phyloP scores from a whole-genome alignment of 345 rosid genomes.

The Eucalyptus caleyi region DNA sequence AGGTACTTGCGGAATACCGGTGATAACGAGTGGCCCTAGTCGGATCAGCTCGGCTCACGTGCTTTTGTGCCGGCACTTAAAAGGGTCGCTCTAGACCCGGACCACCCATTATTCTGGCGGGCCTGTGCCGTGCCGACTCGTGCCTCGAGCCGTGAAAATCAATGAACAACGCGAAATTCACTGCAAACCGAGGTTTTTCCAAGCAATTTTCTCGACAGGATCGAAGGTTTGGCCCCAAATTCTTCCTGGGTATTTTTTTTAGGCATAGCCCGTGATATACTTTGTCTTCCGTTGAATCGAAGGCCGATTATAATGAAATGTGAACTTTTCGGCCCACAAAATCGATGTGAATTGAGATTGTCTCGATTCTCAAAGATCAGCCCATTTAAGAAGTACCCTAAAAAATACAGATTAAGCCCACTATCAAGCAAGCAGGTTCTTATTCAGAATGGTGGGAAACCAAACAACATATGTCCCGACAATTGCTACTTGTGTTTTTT shows the following conservation, averaged over 20 bases:
- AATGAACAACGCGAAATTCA: neutral
- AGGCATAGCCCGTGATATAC: neutral
- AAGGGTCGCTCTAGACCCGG: neutral
- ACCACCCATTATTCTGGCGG: neutral
- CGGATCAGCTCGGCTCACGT: neutral
- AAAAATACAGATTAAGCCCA: neutral
- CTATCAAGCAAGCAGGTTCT: neutral
- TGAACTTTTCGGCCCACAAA: neutral
- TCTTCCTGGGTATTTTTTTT: neutral
- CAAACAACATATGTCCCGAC: neutral
- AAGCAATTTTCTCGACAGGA: neutral
- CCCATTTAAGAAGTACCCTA: neutral
- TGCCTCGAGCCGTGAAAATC: neutral
- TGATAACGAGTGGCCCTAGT: neutral
- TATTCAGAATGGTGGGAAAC: neutral
- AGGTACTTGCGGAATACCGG: neutral
- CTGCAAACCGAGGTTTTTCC: neutral
- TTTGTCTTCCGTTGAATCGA: neutral
- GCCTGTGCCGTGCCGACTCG: neutral
- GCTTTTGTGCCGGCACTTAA: neutral
- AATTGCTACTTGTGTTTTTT: neutral
- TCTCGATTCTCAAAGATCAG: neutral
- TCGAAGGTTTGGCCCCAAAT: neutral
- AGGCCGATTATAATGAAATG: neutral
- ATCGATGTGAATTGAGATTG: neutral